Percentiles rank a stretch among this genome's conserved stretches.
Conservation (phyloP, 805 yeast species). For the Saccharomycopsis guyanensis region DNA sequence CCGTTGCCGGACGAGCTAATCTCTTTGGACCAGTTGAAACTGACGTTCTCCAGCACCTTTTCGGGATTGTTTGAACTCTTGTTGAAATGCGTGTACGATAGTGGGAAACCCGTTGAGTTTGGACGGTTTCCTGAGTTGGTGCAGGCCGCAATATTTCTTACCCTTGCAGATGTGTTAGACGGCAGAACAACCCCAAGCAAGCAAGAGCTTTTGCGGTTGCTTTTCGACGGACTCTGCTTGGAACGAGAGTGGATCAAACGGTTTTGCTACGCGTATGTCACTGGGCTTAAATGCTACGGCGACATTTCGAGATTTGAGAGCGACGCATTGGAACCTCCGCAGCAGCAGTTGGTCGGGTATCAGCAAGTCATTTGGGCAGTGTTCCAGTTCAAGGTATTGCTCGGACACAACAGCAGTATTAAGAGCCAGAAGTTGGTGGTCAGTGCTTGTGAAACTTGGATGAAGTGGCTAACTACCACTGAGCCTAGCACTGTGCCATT, state of each 20-base stretch:
- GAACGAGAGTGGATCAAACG: neutral
- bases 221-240: neutral
- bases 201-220: neutral
- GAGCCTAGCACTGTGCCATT: neutral
- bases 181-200: neutral
- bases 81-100: neutral
- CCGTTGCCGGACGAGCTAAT: neutral
- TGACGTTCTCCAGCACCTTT: neutral
- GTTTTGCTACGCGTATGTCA: neutral
- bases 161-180: neutral
- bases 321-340: neutral
- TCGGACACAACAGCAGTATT: constrained; percentile 1
- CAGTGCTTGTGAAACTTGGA: constrained; percentile 4
- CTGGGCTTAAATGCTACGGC: neutral
- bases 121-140: neutral
- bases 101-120: neutral
- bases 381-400: constrained; percentile 8
- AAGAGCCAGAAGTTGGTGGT: constrained; percentile 1
- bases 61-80: neutral
- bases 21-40: neutral
- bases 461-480: constrained; percentile 7
- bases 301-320: too few species aligned
- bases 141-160: neutral
- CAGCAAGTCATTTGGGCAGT: constrained; percentile 1
- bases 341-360: neutral